Conservation (phyloP, 345 rosid species). For the Sisymbrium altissimum region DNA sequence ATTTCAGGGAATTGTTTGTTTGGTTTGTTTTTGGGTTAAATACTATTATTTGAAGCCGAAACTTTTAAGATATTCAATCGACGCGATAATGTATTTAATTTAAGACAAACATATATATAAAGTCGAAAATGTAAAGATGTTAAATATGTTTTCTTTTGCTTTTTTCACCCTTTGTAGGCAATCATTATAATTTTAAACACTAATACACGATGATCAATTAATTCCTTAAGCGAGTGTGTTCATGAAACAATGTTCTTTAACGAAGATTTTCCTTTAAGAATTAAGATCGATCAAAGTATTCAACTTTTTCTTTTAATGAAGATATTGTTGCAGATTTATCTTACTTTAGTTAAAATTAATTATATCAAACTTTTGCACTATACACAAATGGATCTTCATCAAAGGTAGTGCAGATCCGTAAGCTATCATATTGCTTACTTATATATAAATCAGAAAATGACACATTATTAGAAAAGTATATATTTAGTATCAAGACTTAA, state of each 20-base stretch:
- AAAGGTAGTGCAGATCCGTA: slow-evolving; percentile 39
- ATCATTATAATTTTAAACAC: slow-evolving; percentile 9
- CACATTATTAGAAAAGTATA: background rate
- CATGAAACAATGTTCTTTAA: slow-evolving; percentile 20
- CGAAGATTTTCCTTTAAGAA: slow-evolving; percentile 13
- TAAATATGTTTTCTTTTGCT: slow-evolving; percentile 10
- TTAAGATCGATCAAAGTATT: slow-evolving; percentile 17
- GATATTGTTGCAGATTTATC: slow-evolving; percentile 29
- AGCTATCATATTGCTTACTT: slow-evolving; percentile 21
- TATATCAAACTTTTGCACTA: slow-evolving; percentile 31
- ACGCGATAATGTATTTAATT: slow-evolving; percentile 21
- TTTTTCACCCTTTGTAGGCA: slow-evolving; percentile 22
- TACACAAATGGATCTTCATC: slow-evolving; percentile 32
- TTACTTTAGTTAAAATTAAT: slow-evolving; percentile 25
- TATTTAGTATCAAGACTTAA: slow-evolving; percentile 9
- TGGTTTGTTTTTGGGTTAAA: background rate
- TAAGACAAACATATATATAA: background rate
- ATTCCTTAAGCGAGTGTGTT: slow-evolving; percentile 9
- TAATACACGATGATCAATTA: background rate
- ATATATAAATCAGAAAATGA: slow-evolving; percentile 25
- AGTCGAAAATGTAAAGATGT: slow-evolving; percentile 3
- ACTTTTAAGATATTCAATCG: slow-evolving; percentile 1
- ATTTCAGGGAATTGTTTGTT: background rate
- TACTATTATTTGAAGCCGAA: background rate
- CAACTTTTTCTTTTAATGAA: slow-evolving; percentile 24